Base-by-base conservation (phyloP, 75 land plant species). In the Pinus albicaulis region DNA sequence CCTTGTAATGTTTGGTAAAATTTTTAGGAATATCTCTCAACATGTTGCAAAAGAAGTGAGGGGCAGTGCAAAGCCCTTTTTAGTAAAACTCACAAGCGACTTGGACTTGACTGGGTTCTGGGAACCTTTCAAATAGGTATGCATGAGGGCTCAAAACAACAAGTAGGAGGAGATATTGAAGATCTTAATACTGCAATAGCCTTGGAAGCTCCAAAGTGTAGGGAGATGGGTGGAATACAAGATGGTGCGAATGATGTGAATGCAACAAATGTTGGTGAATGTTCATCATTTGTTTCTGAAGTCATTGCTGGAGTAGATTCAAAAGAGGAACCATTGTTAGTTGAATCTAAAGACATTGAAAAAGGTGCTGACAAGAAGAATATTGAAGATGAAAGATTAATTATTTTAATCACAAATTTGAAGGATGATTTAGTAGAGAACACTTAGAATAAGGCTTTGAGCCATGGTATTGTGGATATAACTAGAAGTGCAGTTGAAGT, bases 1-100 rank as follows among this genome's bases (percentile, higher is more conserved):
- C 34, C 57, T 86, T 15, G 72, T 60, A 25, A 52, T 84, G 79
- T 83, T 77, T 77, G 88, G 88, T 44, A 86, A 86, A 64, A 80
- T 84, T 55, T 86, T 86, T 44, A 61, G 75, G 48, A 80, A 57
- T 28, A 84, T 86, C 59, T 66, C 88, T 25, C 71, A 44, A 31
- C 79, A 80, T 73, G 83, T 86, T 48, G 79, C 80, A 23, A 75
- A 36, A 86, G 77, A 73, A 86, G 73, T 11, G 69, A 76, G 69
- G 52, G 59, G 5, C 88, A 84, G 57, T 86, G 88, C 77, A 85
- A 80, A 70, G 57, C 87, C n/a, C 84, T 84, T 73, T 84, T 80
- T 71, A 86, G 87, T 74, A 86, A 84, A 74, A 68, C 80, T 61
- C 86, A 83, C n/a, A 86, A 84, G 66, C 74, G 82, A 2, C 74